Base-by-base conservation (phyloP, 345 rosid genomes). In the Carallia brachiata region DNA sequence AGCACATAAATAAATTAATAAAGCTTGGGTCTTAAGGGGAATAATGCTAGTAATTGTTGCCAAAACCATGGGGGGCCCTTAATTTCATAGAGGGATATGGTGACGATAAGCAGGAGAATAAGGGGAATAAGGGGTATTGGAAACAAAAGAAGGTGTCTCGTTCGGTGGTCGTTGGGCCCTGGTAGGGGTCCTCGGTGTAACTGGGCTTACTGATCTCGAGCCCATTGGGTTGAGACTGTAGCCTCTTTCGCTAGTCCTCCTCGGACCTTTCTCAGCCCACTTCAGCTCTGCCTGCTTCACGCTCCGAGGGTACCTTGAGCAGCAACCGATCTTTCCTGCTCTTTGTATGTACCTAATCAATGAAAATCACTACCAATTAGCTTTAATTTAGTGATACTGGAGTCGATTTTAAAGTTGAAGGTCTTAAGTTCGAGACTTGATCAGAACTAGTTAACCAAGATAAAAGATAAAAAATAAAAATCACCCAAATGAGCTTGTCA, bases 181-280 rank as follows among this genome's bases (percentile, higher is more conserved):
- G 7, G 63, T 23, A 3, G 79, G 76, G 16, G 19, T 70, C 3
- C 63, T 37, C 4, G 84, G 76, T 5, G 68, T 67, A 18, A 28
- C 16, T 23, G 59, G 59, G 32, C 59, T 23, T 2, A 40, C 10
- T 40, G 48, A 40, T 55, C 37, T 73, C 39, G 75, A 78, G 37
- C 64, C 39, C 30, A 52, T 27, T 0, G 81, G 82, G 57, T 70
- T 71, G 6, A 23, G 62, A 7, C 78, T 77, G 9, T 67, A 55
- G n/a, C 70, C 75, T 58, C 72, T 73, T 44, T 79, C 89, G 0
- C 79, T 78, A 13, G 67, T 72, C 72, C 72, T 78, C 69, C 86
- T 75, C 1, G 90, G 87, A 17, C 90, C 93, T 75, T 81, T 88
- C 84, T 86, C 93, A 0, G 90, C 90, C 93, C 93, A 86, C 62